Evolutionary conservation across 1,284 basidiomycete species (phyloP), one percentile per base, ranked within the genome.

Genomic region (Fomitopsis palustris): DNA sequence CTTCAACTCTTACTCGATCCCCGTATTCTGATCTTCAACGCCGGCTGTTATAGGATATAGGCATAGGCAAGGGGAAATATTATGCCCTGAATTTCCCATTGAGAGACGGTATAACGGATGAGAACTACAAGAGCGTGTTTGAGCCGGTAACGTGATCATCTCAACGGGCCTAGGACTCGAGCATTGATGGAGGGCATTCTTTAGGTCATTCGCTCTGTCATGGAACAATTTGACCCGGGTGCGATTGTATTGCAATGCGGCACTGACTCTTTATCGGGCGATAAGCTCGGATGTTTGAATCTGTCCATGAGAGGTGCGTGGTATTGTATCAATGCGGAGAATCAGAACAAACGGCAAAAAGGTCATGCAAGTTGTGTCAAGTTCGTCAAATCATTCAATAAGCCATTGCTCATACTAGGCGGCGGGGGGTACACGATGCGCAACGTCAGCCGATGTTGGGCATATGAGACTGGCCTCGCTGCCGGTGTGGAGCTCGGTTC

Each of bases 401-500:
- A 95, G 56, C 97, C 97, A 0, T 74, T 99, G 25, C 78, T 99
- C 16, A 81, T 99, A 47, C 85, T 99, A 9, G 97, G 97, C 21
- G 97, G 97, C 19, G 97, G 97, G 8, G 97, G 97, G 0, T 99
- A 99, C 75, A 99, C 97, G 1, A 98, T 99, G 86, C 90, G 96
- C 53, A 98, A 98, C 62, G 97, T 98, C 61, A 94, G 92, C 64
- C 85, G 97, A 53, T 93, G 93, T 9, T 99, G 97, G 97, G 96
- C 97, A 17, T 99, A 88, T 71, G 97, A 99, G 76, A 99, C 97
- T 1, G 97, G 97, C 17, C 76, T 99, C 37, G 97, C 96, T 5
- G 95, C 96, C 12, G 97, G 97, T 10, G 92, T 97, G 25, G 94
- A 98, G 72, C 83, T 99, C 7, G 90, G 88, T 51, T 81, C 88